These are phyloP conservation scores for Solanum sparsipilum DNA, from an alignment of 257 asterid genomes.

Conservation along the genomic window DNA sequence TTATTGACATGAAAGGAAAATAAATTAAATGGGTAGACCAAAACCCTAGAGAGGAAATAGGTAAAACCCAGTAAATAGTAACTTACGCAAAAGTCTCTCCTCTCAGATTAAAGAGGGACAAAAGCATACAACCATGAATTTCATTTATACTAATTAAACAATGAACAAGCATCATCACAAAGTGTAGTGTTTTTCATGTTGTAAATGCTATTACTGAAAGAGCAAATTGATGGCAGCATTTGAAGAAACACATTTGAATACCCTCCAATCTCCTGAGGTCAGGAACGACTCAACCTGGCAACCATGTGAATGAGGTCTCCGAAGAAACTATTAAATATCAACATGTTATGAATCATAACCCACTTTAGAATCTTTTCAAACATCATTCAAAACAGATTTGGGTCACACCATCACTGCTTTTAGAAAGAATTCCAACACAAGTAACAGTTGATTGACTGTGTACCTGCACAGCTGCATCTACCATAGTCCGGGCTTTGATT, in stretches of 20 bases:
- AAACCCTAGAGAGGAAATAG: neutral
- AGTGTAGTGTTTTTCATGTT: neutral
- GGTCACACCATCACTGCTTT: neutral
- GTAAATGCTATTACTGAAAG: neutral
- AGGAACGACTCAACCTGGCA: neutral
- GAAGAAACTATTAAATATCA: neutral
- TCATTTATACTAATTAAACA: neutral
- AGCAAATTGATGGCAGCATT: neutral
- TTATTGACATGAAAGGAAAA: neutral
- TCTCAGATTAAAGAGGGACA: neutral
- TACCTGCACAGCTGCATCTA: constrained; percentile 90
- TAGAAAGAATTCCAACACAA: neutral
- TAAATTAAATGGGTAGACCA: neutral
- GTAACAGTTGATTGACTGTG: neutral
- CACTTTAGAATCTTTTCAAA: neutral
- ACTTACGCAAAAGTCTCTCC: neutral
- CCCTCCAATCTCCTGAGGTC: neutral
- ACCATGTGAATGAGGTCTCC: neutral
- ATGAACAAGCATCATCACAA: neutral
- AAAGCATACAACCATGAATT: neutral
- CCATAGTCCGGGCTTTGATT: constrained; percentile 70
- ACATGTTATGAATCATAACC: neutral
- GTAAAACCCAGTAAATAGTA: neutral
- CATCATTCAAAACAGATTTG: neutral
- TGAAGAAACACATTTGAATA: neutral